Percentiles rank a stretch among this genome's conserved stretches.
Conservation (phyloP, 1,284 basidiomycete genomes). For the Papiliotrema laurentii region DNA sequence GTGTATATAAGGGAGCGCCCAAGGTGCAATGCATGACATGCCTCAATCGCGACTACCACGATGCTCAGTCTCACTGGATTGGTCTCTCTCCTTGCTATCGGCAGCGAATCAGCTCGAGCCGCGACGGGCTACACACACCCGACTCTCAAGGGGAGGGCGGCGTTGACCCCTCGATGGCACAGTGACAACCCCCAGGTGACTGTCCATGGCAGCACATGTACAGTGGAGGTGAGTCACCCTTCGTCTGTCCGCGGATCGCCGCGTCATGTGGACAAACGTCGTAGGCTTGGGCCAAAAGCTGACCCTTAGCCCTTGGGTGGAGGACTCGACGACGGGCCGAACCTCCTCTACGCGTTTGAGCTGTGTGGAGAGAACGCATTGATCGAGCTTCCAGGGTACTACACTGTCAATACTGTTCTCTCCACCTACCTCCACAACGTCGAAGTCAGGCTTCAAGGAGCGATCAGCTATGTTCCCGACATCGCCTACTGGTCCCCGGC, state of each 20-base stretch:
- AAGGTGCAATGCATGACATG: not conserved
- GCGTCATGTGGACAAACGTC: too few species aligned
- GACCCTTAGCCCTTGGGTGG: conserved; percentile 20
- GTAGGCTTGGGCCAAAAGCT: too few species aligned
- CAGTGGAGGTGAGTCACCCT: conserved; percentile 19
- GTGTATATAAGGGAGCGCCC: not conserved
- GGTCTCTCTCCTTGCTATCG: not conserved
- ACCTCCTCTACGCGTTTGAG: conserved; percentile 24
- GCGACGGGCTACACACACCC: conserved; percentile 16
- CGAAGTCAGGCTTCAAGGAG: conserved; percentile 49
- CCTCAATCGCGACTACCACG: too few species aligned
- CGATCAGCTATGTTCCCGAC: conserved; percentile 43
- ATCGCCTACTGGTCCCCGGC: conserved; percentile 53
- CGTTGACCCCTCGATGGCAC: conserved; percentile 3
- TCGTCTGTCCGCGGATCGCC: not conserved
- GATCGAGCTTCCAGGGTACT: conserved; percentile 27
- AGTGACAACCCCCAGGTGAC: conserved; percentile 18
- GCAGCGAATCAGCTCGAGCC: not conserved
- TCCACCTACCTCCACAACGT: conserved; percentile 49
- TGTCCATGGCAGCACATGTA: conserved; percentile 18
- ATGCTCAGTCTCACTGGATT: not conserved
- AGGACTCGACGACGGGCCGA: conserved; percentile 25
- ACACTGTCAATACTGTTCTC: conserved; percentile 50
- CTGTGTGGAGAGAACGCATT: conserved; percentile 21
- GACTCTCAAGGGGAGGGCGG: not conserved